Evolutionary conservation across 257 asterid species (phyloP), one percentile per base, ranked within the genome.

Genomic region (Rubia yunnanensis): DNA sequence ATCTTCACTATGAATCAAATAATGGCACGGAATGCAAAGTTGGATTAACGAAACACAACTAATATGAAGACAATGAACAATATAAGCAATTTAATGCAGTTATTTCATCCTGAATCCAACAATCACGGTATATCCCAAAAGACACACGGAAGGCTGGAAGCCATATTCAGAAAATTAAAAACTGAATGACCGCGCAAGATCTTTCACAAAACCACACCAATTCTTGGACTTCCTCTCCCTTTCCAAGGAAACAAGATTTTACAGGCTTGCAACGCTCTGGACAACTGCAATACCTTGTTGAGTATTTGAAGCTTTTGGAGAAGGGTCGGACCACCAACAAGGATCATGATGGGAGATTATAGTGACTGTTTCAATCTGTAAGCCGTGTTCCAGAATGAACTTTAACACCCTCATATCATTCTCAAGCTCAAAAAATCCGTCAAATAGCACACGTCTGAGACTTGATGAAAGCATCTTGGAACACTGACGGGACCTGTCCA

Each of bases 251-350:
- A 44, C 1, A 8, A 44, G 52, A 44, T 44, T 17, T 3, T 44
- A 44, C 52, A 44, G 1, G 52, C n/a, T 44, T n/a, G 0, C n/a
- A 8, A 44, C 7, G 22, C 52, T 44, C 52, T 44, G 22, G 20
- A 20, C 20, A 44, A 14, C 52, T 44, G 52, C 52, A 15, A 44
- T 7, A 15, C 52, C 52, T 44, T 44, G 52, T 44, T 44, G 52
- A 44, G 52, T 44, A 44, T 44, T 44, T 44, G 20, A 44, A 44
- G 7, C 52, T 44, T 44, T 44, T 44, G 7, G 8, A 44, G 50
- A 1, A 2, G 15, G 3, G 4, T 3, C 6, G n/a, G n/a, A 41
- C n/a, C 1, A 14, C 1, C 0, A 2, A 15, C 0, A 14, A n/a
- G 50, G 50, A 44, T 44, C 0, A 13, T n/a, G 5, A 7, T 14